Percentiles rank a stretch among this genome's conserved stretches.
Conservation (phyloP, 1,139 yeast genomes). For the Spencermartinsiella ligniputridi region DNA sequence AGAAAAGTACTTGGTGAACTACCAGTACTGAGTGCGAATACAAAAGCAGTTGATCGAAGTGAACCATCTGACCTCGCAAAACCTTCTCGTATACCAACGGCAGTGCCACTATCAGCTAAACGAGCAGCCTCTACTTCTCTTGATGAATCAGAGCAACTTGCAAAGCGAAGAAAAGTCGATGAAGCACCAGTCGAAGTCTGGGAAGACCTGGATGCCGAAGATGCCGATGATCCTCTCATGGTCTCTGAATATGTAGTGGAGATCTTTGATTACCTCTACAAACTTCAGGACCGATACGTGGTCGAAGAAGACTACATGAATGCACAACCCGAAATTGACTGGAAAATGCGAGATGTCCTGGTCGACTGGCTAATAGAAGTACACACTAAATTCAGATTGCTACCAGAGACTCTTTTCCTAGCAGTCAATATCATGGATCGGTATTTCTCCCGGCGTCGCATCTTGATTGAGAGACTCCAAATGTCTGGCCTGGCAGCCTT, state of each 20-base stretch:
- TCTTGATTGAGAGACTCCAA: slow-evolving; percentile 81
- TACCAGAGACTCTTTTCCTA: slow-evolving; percentile 86
- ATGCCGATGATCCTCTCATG: slow-evolving; percentile 88
- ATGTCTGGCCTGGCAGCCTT: slow-evolving; percentile 85
- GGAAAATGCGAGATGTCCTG: slow-evolving; percentile 81
- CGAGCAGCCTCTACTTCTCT: background rate
- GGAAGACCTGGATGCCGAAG: slow-evolving; percentile 93
- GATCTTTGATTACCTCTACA: slow-evolving; percentile 75
- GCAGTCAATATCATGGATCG: slow-evolving; percentile 91
- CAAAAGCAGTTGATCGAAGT: background rate
- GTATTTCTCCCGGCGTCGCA: slow-evolving; percentile 74
- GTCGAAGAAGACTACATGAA: slow-evolving; percentile 74
- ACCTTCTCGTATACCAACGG: background rate
- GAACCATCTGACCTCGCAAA: background rate
- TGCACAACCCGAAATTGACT: slow-evolving; percentile 65
- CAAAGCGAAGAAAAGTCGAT: background rate
- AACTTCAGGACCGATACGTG: slow-evolving; percentile 67
- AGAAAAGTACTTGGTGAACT: background rate
- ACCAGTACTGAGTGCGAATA: background rate
- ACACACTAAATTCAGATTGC: slow-evolving; percentile 76
- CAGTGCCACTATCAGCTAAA: background rate
- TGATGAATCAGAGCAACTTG: background rate
- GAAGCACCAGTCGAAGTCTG: slow-evolving; percentile 37
- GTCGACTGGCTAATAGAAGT: slow-evolving; percentile 96
- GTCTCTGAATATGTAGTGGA: slow-evolving; percentile 89